Conservation (phyloP, 2,329 filamentous ascomycete species). For the Colletotrichum sp. region DNA sequence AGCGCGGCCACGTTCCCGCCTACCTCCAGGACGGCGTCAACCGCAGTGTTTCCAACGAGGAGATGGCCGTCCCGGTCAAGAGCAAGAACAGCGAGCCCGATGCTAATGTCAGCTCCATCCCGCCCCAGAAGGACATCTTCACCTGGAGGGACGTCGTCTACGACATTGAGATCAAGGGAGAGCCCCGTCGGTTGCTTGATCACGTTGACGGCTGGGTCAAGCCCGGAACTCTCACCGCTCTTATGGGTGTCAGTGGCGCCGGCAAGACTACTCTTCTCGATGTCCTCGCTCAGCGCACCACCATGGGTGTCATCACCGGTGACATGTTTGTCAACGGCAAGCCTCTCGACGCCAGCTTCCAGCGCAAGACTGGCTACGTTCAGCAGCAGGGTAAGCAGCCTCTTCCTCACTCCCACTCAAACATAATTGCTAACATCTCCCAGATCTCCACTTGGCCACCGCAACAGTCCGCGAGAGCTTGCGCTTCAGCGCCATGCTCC, state of each 20-base stretch:
- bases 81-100: conserved; percentile 54
- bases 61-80: conserved; percentile 51
- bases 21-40: conserved; percentile 37
- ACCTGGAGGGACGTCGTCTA: conserved; percentile 81
- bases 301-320: conserved; percentile 67
- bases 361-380: conserved; percentile 70
- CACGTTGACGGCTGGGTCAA: conserved; percentile 89
- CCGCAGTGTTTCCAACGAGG: conserved; percentile 33
- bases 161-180: conserved; percentile 74
- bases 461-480: conserved; percentile 61
- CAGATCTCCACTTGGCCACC: conserved; percentile 61
- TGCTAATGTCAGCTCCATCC: conserved; percentile 34
- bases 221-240: conserved; percentile 83
- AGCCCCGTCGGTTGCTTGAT: conserved; percentile 75
- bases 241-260: conserved; percentile 67
- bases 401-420: background rate
- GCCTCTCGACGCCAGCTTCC: conserved; percentile 61
- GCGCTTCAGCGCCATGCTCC: conserved; percentile 60
- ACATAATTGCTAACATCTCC: background rate
- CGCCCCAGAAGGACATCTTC: conserved; percentile 65
- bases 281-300: conserved; percentile 53
- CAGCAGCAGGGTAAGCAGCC: conserved; percentile 62
- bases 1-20: conserved; percentile 55
- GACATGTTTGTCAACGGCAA: conserved; percentile 71
- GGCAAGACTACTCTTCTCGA: conserved; percentile 51